Percentiles rank a stretch among this genome's conserved stretches.
phyloP scores from a whole-genome alignment of 345 rosid genomes.

The Balakata baccata region DNA sequence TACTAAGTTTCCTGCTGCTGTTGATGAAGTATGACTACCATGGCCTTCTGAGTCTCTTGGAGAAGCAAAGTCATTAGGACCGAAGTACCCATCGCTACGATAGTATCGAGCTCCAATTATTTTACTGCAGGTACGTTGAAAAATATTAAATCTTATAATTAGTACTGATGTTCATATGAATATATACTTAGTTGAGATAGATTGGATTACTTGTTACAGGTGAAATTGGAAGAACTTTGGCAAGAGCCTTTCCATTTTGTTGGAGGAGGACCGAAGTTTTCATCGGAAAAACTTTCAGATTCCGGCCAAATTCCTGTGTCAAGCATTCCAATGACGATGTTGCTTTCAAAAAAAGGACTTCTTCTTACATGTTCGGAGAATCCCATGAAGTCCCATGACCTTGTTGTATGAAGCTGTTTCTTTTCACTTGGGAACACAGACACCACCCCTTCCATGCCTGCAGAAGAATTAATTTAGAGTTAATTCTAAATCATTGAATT shows the following conservation, averaged over 20 bases:
- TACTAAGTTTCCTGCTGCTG: conserved; percentile 17
- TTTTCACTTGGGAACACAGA: conserved; percentile 16
- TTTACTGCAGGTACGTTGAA: conserved; percentile 2
- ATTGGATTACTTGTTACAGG: conserved; percentile 21
- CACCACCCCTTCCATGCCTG: conserved; percentile 21
- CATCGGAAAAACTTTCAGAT: conserved; percentile 12
- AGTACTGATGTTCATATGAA: neutral
- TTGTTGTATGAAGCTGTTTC: conserved; percentile 18
- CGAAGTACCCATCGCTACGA: neutral
- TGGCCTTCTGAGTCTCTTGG: conserved; percentile 18
- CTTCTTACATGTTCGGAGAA: conserved; percentile 8
- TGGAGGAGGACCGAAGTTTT: conserved; percentile 20
- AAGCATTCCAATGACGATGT: conserved; percentile 11
- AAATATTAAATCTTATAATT: neutral
- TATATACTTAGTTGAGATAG: no score
- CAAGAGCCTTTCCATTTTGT: conserved; percentile 19
- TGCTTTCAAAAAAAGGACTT: neutral
- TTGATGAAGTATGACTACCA: conserved; percentile 21
- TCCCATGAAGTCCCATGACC: conserved; percentile 22
- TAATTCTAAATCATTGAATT: neutral
- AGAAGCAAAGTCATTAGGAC: neutral
- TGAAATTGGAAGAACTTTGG: conserved; percentile 11
- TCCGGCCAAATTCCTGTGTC: conserved; percentile 25
- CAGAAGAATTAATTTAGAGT: neutral
- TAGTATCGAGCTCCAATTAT: conserved; percentile 19